These are phyloP conservation scores for Neofusicoccum cordaticola DNA, from an alignment of 2,329 filamentous ascomycete species.

Conservation along the genomic window DNA sequence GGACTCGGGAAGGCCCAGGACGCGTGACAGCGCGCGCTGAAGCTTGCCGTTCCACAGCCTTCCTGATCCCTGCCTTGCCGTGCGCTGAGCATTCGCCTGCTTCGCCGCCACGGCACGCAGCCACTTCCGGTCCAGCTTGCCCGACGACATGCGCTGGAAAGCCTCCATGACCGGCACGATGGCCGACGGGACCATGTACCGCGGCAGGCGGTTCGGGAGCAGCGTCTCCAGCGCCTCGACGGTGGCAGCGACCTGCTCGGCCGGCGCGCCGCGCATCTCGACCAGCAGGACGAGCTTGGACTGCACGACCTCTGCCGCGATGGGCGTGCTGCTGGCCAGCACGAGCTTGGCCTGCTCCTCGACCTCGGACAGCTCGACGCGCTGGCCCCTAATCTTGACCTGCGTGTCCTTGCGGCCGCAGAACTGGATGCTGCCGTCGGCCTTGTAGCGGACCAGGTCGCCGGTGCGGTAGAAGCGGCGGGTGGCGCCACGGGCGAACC, in stretches of 20 bases:
- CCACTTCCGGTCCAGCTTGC: slow-evolving; percentile 36
- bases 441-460: not conserved
- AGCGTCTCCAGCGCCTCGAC: slow-evolving; percentile 30
- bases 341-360: slow-evolving; percentile 33
- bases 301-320: slow-evolving; percentile 49
- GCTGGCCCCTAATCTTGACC: slow-evolving; percentile 45
- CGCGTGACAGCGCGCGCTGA: not conserved
- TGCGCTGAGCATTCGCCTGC: slow-evolving; percentile 8
- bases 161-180: slow-evolving; percentile 41
- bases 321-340: not conserved
- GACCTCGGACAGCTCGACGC: slow-evolving; percentile 40
- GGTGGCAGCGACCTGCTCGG: slow-evolving; percentile 20
- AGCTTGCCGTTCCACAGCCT: not conserved
- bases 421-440: slow-evolving; percentile 52
- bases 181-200: slow-evolving; percentile 41
- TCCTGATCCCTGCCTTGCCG: not conserved
- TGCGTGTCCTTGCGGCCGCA: slow-evolving; percentile 64
- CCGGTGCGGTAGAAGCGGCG: slow-evolving; percentile 49
- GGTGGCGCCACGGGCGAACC: slow-evolving; percentile 48
- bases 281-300: slow-evolving; percentile 8
- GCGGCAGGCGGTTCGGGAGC: slow-evolving; percentile 23
- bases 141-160: slow-evolving; percentile 45
- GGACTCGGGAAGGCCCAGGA: not conserved
- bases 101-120: slow-evolving; percentile 20
- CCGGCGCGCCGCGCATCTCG: not conserved